phyloP scores from a whole-genome alignment of 345 rosid species.

The Hibiscus syriacus region DNA sequence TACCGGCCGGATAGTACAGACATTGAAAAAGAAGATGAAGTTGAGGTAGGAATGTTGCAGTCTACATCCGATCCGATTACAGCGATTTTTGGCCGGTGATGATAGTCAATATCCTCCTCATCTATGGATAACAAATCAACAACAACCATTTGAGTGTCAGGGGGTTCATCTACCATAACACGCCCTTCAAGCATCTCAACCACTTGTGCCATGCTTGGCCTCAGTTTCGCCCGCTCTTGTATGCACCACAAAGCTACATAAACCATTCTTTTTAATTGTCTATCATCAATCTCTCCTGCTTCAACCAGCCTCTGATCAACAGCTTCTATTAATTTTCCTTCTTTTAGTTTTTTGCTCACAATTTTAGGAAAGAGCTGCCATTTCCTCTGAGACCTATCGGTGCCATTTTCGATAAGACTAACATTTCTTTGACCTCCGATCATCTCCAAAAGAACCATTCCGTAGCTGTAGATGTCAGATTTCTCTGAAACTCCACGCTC shows the following conservation, averaged over 20 bases:
- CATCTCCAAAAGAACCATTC: conserved; percentile 66
- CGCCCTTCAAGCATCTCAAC: conserved; percentile 86
- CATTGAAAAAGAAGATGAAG: conserved; percentile 34
- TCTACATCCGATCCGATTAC: conserved; percentile 17
- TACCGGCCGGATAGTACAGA: conserved; percentile 64
- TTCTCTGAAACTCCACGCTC: conserved; percentile 59
- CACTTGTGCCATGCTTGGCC: conserved; percentile 64
- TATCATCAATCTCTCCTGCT: conserved; percentile 47
- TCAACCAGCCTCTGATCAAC: conserved; percentile 51
- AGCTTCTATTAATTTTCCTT: conserved; percentile 64
- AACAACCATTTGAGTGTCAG: conserved; percentile 52
- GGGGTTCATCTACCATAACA: conserved; percentile 55
- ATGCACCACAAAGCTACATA: conserved; percentile 79
- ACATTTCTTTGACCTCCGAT: conserved; percentile 63
- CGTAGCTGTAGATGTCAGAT: conserved; percentile 67
- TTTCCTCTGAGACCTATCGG: conserved; percentile 25
- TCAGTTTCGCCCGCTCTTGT: conserved; percentile 52
- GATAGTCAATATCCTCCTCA: conserved; percentile 21
- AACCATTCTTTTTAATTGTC: conserved; percentile 42
- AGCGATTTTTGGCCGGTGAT: conserved; percentile 10
- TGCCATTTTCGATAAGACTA: conserved; percentile 25
- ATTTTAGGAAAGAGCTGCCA: conserved; percentile 68
- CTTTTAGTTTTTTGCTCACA: conserved; percentile 48
- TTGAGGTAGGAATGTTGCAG: conserved; percentile 13
- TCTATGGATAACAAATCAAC: conserved; percentile 57